These are phyloP conservation scores for Trypanosoma cruzi DNA, from an alignment of 208 protist species.

Conservation along the genomic window DNA sequence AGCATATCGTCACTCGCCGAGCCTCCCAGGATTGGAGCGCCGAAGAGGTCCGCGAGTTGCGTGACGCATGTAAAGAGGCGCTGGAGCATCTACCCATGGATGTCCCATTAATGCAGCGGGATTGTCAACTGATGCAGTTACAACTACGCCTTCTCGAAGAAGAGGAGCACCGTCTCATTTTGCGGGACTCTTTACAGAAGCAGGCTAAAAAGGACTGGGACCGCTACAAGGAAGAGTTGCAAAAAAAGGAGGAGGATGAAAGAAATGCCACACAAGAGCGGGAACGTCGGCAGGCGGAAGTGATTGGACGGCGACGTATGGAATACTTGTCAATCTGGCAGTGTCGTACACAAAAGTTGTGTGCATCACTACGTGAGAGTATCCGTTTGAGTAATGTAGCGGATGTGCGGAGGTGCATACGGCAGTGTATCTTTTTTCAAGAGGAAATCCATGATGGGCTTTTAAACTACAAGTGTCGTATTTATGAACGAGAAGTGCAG, in stretches of 20 bases:
- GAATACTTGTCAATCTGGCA: conserved; percentile 27
- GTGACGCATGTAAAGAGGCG: conserved; percentile 4
- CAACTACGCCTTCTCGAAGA: conserved; percentile 24
- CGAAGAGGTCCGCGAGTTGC: conserved; percentile 11
- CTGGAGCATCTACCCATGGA: conserved; percentile 8
- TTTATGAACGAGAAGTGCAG: background rate
- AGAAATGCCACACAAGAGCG: conserved; percentile 13
- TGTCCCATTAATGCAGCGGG: conserved; percentile 4
- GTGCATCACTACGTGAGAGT: conserved; percentile 24
- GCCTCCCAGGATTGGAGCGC: conserved; percentile 13
- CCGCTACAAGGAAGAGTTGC: conserved; percentile 20
- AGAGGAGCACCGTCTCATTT: conserved; percentile 25
- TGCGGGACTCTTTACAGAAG: conserved; percentile 12
- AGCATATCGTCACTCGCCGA: conserved; percentile 13
- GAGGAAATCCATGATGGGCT: conserved; percentile 27
- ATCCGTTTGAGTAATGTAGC: background rate
- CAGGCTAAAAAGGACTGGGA: conserved; percentile 19
- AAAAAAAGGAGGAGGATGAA: conserved; percentile 13
- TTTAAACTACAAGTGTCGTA: background rate
- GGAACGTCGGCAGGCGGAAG: conserved; percentile 15
- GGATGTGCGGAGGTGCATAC: conserved; percentile 11
- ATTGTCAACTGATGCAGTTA: conserved; percentile 19
- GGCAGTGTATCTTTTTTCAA: conserved; percentile 30
- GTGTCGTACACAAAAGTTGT: conserved; percentile 15
- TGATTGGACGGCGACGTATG: conserved; percentile 21